Evolutionary conservation across 176 grass and related monocot genomes (phyloP).

Genomic region (Secale cereale): DNA sequence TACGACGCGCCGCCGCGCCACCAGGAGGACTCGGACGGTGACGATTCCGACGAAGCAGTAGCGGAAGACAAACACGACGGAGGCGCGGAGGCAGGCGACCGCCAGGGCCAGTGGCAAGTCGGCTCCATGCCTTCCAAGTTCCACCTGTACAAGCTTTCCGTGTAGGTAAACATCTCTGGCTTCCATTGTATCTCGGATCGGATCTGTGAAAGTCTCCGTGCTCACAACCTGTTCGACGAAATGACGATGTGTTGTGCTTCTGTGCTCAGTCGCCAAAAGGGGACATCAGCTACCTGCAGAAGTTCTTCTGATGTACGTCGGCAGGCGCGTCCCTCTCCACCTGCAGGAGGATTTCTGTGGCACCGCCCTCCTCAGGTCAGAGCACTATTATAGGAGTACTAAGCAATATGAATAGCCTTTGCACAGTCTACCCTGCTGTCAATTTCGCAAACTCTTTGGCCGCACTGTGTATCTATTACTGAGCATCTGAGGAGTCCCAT

Average conservation of each 20-base stretch:
- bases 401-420: constrained; percentile 7
- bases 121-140: constrained; percentile 64
- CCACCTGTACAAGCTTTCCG: constrained; percentile 78
- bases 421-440: background rate
- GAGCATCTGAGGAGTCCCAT: background rate
- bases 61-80: constrained; percentile 31
- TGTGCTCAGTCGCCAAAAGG: constrained; percentile 70
- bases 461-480: background rate
- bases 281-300: constrained; percentile 84
- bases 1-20: constrained; percentile 32
- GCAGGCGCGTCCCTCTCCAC: constrained; percentile 65
- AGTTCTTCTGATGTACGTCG: constrained; percentile 91
- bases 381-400: background rate
- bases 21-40: constrained; percentile 25
- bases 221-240: constrained; percentile 16
- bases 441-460: background rate
- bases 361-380: constrained; percentile 83
- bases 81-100: constrained; percentile 14
- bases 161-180: constrained; percentile 51
- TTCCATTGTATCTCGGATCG: background rate
- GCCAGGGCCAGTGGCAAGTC: background rate
- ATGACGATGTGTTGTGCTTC: background rate
- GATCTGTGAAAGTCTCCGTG: background rate
- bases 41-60: constrained; percentile 25
- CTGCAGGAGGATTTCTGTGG: constrained; percentile 96